Conservation (phyloP, 352 stramenopile species). For the Pythium aristosporum region DNA sequence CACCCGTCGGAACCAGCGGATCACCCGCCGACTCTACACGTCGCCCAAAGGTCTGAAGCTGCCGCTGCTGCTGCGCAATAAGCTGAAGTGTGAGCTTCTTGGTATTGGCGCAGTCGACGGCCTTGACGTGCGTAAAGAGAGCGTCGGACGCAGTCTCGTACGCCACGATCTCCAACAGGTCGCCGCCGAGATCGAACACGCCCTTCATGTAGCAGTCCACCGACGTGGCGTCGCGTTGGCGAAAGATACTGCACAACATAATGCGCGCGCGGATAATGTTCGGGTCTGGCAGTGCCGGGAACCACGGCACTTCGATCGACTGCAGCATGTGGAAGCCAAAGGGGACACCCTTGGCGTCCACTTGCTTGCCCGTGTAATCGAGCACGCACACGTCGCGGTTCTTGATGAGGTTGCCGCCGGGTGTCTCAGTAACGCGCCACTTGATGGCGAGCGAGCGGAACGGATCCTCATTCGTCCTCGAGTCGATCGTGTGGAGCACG, state of each 20-base stretch:
- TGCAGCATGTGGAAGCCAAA: conserved; percentile 39
- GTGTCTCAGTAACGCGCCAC: conserved; percentile 22
- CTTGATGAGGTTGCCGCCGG: conserved; percentile 19
- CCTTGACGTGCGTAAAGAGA: conserved; percentile 6
- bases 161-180: conserved; percentile 15
- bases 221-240: conserved; percentile 16
- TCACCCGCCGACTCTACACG: too few species aligned
- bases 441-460: conserved; percentile 26
- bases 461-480: conserved; percentile 28
- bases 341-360: conserved; percentile 35
- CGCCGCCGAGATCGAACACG: conserved; percentile 16
- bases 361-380: conserved; percentile 43
- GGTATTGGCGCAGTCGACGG: conserved; percentile 22
- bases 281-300: not conserved
- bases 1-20: too few species aligned
- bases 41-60: too few species aligned
- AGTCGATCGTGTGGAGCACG: conserved; percentile 47
- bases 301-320: conserved; percentile 4
- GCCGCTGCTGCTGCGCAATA: too few species aligned
- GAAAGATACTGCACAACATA: conserved; percentile 21
- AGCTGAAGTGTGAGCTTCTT: conserved; percentile 26
- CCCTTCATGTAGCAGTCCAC: conserved; percentile 13
- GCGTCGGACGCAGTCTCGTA: not conserved
- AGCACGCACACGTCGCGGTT: conserved; percentile 50
- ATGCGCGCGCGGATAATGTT: conserved; percentile 6